Evolutionary conservation across 495 filamentous ascomycete species (phyloP).

Genomic region (Parathielavia appendiculata): DNA sequence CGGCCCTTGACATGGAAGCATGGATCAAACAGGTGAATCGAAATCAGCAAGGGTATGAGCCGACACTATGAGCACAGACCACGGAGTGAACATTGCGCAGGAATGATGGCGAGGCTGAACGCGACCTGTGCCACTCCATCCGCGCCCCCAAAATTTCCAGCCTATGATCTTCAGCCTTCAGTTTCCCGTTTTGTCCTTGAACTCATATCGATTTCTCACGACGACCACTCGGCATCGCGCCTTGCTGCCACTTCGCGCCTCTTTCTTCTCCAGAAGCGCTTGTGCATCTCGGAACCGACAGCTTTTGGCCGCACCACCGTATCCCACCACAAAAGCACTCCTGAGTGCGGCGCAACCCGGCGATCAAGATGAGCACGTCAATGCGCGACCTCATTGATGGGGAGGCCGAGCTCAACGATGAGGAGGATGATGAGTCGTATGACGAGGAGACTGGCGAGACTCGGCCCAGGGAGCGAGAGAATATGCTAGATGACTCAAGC

Average conservation of each 20-base stretch:
- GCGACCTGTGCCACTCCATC: slow-evolving; percentile 10
- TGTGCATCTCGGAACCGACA: not conserved
- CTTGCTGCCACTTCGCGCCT: not conserved
- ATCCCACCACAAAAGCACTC: not conserved
- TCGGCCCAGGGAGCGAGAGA: slow-evolving; percentile 30
- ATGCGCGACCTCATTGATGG: slow-evolving; percentile 73
- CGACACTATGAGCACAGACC: slow-evolving; percentile 1
- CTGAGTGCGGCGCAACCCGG: slow-evolving; percentile 1
- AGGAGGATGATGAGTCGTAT: slow-evolving; percentile 79
- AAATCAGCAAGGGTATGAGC: no score
- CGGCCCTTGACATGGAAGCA: no score
- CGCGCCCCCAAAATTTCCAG: slow-evolving; percentile 23
- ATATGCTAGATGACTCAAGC: slow-evolving; percentile 69
- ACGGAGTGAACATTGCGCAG: not conserved
- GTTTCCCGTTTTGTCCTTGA: slow-evolving; percentile 1
- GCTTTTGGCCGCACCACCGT: not conserved
- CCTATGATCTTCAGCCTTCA: slow-evolving; percentile 14
- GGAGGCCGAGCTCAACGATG: slow-evolving; percentile 86
- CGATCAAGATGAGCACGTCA: slow-evolving; percentile 53
- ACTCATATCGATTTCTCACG: not conserved
- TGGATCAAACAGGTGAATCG: no score
- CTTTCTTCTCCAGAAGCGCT: not conserved
- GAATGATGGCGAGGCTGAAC: slow-evolving; percentile 21
- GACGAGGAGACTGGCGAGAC: slow-evolving; percentile 73
- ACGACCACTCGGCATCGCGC: not conserved